phyloP scores from a whole-genome alignment of 1,139 yeast genomes.

The Saccharomycopsis hybrid region DNA sequence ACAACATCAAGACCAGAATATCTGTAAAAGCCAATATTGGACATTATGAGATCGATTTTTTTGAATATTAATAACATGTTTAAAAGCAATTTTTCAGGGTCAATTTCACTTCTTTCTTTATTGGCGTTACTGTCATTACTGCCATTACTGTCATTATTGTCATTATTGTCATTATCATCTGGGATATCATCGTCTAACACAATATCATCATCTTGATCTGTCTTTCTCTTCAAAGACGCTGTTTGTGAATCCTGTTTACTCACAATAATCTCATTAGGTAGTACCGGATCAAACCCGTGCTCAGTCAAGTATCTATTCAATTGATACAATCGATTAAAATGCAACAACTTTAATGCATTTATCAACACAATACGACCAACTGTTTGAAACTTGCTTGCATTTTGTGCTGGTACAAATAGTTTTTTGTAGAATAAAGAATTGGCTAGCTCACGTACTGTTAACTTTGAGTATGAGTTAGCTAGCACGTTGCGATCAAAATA shows the following conservation, averaged over 20 bases:
- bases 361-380: neutral
- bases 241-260: too few species aligned
- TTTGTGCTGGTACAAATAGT: conserved; percentile 1
- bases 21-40: neutral
- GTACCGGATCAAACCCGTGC: neutral
- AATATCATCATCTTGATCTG: too few species aligned
- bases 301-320: neutral
- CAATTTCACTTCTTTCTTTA: too few species aligned
- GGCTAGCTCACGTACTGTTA: conserved; percentile 12
- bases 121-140: too few species aligned
- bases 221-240: too few species aligned
- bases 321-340: neutral
- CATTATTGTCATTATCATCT: too few species aligned
- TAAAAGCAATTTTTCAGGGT: neutral
- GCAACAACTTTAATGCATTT: neutral
- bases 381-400: too few species aligned
- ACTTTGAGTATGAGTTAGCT: conserved; percentile 9
- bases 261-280: too few species aligned
- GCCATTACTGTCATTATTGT: too few species aligned
- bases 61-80: conserved; percentile 5
- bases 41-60: conserved; percentile 1
- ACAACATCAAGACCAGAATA: too few species aligned
- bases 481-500: conserved; percentile 10
- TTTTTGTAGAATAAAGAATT: conserved; percentile 9
- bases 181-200: neutral